Evolutionary conservation across 495 filamentous ascomycete species (phyloP), one percentile per base, ranked within the genome.

Genomic region (Daldinia grandis): DNA sequence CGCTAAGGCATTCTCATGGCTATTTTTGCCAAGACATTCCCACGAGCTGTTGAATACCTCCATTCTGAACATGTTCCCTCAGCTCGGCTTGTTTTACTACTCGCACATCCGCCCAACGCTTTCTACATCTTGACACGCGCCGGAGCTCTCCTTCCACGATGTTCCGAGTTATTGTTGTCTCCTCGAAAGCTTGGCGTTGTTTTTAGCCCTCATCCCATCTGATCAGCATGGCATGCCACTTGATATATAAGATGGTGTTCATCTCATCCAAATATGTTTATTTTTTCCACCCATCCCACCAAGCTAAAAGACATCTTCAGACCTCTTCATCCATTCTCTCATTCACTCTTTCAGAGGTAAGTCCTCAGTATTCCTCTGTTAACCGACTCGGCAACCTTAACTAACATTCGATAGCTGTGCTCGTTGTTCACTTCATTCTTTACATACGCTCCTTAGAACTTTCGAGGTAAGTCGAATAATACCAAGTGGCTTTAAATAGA

Each of bases 311-410:
- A 74, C 62, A 74, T 78, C 74, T 73, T 66, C 65, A 69, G 65
- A 69, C 64, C 65, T 72, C 31, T 50, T 59, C 58, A 57, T 62
- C 66, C 65, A 76, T 76, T 78, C 76, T 77, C 69, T 82, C 81
- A 80, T 82, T 83, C 82, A 79, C 80, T 82, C 75, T 70, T 81
- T 79, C 79, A 83, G 81, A 84, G 81, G 82, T 82, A 75, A 67
- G 77, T 17, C 38, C 14, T n/a, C 0, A 70, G 64, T 25, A n/a
- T 49, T 25, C 38, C 54, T n/a, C 12, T 19, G 66, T 57, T 24
- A 10, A 60, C 19, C 55, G 47, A 47, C 44, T 35, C 24, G 49
- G 31, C 27, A 30, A 51, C 50, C 19, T 47, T 25, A 51, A 53
- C 75, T 77, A 76, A 78, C 73, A 71, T 67, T 51, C 25, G 60